Evolutionary conservation across 75 land plant species (phyloP).

Genomic region (Larix kaempferi): DNA sequence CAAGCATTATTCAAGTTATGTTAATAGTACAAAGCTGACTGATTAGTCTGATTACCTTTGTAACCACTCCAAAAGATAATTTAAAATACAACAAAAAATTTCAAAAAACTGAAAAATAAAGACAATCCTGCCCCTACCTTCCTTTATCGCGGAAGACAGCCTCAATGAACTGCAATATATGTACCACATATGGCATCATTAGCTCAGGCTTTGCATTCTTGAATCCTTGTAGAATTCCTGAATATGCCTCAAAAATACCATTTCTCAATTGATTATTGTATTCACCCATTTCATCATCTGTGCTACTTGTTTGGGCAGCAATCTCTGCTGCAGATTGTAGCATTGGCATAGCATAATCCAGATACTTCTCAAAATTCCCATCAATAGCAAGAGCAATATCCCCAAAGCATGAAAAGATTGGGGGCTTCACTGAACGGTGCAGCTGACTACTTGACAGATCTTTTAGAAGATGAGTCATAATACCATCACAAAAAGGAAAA

Average conservation of each 20-base stretch:
- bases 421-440: conserved; percentile 75
- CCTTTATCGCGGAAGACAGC: conserved; percentile 59
- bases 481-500: conserved; percentile 70
- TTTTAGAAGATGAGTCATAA: conserved; percentile 70
- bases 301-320: conserved; percentile 38
- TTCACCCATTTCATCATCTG: conserved; percentile 78
- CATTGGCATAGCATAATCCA: conserved; percentile 68
- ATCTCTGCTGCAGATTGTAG: conserved; percentile 76
- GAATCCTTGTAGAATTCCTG: conserved; percentile 83
- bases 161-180: conserved; percentile 73
- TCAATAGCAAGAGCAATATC: conserved; percentile 81
- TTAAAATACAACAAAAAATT: background rate
- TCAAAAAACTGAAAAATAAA: too few relatives aligned
- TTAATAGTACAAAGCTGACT: too few relatives aligned
- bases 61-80: too few relatives aligned
- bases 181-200: conserved; percentile 66
- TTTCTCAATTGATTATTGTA: conserved; percentile 86
- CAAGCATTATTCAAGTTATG: too few relatives aligned
- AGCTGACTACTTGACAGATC: conserved; percentile 51
- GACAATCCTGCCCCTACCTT: conserved; percentile 28
- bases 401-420: conserved; percentile 80
- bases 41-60: too few relatives aligned
- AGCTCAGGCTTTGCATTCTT: conserved; percentile 66
- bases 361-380: conserved; percentile 64
- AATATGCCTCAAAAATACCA: conserved; percentile 88